phyloP scores from a whole-genome alignment of 352 stramenopile species.

The Phytophthora citricola region DNA sequence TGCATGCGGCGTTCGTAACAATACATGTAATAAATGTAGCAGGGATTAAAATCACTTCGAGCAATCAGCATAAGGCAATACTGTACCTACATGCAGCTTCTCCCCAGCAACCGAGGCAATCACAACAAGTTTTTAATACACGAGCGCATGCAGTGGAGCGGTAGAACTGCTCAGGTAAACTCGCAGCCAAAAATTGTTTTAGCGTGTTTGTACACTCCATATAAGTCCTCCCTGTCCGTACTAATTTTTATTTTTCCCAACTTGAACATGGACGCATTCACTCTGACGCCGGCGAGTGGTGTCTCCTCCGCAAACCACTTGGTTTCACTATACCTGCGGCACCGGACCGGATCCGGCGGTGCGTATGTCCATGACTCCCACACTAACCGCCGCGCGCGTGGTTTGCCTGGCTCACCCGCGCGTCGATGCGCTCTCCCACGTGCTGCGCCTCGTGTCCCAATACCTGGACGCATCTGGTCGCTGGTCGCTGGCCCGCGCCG shows the following conservation, averaged over 20 bases:
- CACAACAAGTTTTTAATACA: background rate
- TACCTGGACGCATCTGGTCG: slow-evolving; percentile 27
- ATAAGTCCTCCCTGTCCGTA: background rate
- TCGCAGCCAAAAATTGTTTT: background rate
- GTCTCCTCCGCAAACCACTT: slow-evolving; percentile 1
- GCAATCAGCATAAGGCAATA: too few relatives aligned
- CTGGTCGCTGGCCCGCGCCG: slow-evolving; percentile 27
- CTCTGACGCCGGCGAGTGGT: slow-evolving; percentile 8
- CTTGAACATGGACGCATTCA: slow-evolving; percentile 12
- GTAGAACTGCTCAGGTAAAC: too few relatives aligned
- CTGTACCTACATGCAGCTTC: too few relatives aligned
- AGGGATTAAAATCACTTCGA: too few relatives aligned
- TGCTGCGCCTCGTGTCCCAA: slow-evolving; percentile 16
- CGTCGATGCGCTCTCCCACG: slow-evolving; percentile 27
- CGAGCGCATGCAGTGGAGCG: too few relatives aligned
- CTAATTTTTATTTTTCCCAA: slow-evolving; percentile 7
- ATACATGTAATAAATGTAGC: too few relatives aligned
- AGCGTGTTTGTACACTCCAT: background rate
- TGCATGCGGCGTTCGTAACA: background rate
- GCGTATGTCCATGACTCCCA: background rate
- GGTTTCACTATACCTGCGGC: background rate
- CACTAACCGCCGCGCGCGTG: slow-evolving; percentile 14
- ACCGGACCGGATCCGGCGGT: background rate
- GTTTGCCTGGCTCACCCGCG: slow-evolving; percentile 17
- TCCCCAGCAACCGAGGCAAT: too few relatives aligned